Percentiles rank a stretch among this genome's conserved stretches.
phyloP scores from a whole-genome alignment of 177 flowering plant genomes.

The Vitis hybrid region DNA sequence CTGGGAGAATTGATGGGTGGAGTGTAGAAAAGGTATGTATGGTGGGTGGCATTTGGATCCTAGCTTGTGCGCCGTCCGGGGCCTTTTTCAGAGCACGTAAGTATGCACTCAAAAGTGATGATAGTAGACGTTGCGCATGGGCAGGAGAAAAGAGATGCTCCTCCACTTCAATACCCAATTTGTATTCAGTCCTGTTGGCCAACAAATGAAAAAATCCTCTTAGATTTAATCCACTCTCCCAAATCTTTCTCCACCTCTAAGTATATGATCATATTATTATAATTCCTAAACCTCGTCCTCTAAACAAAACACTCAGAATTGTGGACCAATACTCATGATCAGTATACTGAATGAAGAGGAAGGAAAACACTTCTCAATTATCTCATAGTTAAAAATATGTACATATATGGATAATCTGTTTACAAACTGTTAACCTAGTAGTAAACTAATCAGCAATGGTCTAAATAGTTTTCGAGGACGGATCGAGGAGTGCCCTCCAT shows the following conservation, averaged over 20 bases:
- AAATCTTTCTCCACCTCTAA: too few relatives aligned
- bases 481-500: conserved; percentile 33
- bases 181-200: too few relatives aligned
- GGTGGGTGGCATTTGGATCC: conserved; percentile 32
- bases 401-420: background rate
- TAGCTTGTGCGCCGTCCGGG: conserved; percentile 32
- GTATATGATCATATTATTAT: too few relatives aligned
- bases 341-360: too few relatives aligned
- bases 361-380: conserved; percentile 2
- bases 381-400: conserved; percentile 13
- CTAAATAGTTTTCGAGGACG: conserved; percentile 24
- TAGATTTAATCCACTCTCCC: too few relatives aligned
- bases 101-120: conserved; percentile 3
- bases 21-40: conserved; percentile 14
- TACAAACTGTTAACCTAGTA: too few relatives aligned
- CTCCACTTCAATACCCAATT: too few relatives aligned
- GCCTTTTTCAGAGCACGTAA: conserved; percentile 28
- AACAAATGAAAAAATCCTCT: too few relatives aligned
- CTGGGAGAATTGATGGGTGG: too few relatives aligned
- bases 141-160: background rate
- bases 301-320: too few relatives aligned
- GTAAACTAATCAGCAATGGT: conserved; percentile 31
- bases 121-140: conserved; percentile 23
- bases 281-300: too few relatives aligned
- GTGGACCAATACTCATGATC: too few relatives aligned